Percentiles rank a stretch among this genome's conserved stretches.
phyloP scores from a whole-genome alignment of 371 early-diverging fungal genomes.

The Conidiobolus incongruus region DNA sequence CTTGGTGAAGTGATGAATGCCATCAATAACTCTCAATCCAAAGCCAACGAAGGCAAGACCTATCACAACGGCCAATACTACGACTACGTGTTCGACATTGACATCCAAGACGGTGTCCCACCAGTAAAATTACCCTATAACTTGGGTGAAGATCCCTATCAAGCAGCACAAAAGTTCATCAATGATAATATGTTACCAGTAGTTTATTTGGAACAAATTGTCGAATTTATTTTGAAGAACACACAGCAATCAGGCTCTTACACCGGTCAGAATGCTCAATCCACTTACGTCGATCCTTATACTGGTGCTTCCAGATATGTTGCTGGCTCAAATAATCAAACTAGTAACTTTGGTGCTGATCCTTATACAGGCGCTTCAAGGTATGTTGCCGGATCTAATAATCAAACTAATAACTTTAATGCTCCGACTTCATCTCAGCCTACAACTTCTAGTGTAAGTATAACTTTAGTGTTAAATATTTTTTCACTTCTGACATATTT shows the following conservation, averaged over 20 bases:
- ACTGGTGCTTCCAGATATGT: slow-evolving; percentile 15
- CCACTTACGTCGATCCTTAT: slow-evolving; percentile 31
- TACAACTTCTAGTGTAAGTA: no score
- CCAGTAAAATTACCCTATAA: slow-evolving; percentile 87
- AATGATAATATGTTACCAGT: slow-evolving; percentile 50
- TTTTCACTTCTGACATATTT: no score
- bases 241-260: slow-evolving; percentile 24
- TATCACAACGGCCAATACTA: slow-evolving; percentile 73
- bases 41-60: slow-evolving; percentile 43
- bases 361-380: no score
- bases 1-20: slow-evolving; percentile 91
- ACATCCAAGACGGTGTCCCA: slow-evolving; percentile 56
- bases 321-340: no score
- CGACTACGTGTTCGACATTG: slow-evolving; percentile 95
- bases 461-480: no score
- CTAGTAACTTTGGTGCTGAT: no score
- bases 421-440: no score
- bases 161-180: slow-evolving; percentile 81
- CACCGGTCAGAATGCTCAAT: slow-evolving; percentile 13
- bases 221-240: slow-evolving; percentile 79
- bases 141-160: slow-evolving; percentile 68
- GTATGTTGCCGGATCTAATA: no score
- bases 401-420: no score
- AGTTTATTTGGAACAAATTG: slow-evolving; percentile 75
- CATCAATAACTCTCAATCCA: slow-evolving; percentile 8